Percentiles rank a stretch among this genome's conserved stretches.
Evolutionary conservation across 2,329 filamentous ascomycete genomes (phyloP).

Genomic region (Exophiala oligosperma): DNA sequence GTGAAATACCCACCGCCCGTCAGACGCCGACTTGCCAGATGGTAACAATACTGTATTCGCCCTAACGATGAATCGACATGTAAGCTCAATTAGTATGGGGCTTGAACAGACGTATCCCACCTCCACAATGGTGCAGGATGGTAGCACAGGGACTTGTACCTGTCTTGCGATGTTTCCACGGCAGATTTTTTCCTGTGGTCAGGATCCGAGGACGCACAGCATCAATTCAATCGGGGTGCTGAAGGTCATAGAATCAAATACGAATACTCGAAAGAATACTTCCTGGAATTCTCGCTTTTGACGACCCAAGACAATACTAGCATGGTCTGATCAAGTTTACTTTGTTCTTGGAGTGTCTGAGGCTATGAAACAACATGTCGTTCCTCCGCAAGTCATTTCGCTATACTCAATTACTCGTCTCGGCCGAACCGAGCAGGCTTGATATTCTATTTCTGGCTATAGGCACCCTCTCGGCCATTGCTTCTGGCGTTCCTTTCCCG

Average conservation of each 20-base stretch:
- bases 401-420: slow-evolving; percentile 6
- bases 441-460: slow-evolving; percentile 15
- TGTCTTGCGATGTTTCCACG: background rate
- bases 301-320: background rate
- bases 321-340: background rate
- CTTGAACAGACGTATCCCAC: background rate
- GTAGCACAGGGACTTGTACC: background rate
- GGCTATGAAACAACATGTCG: background rate
- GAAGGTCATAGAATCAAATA: background rate
- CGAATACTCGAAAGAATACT: background rate
- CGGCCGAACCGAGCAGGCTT: slow-evolving; percentile 4
- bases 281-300: background rate
- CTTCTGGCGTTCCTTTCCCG: slow-evolving; percentile 40
- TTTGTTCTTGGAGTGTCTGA: background rate
- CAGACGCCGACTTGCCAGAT: too few species aligned
- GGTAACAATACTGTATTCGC: too few species aligned
- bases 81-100: too few species aligned
- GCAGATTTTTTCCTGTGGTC: background rate
- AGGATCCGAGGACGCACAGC: background rate
- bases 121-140: background rate
- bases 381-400: slow-evolving; percentile 4
- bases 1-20: too few species aligned
- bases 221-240: background rate
- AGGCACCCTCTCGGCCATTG: slow-evolving; percentile 36
- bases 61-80: too few species aligned